These are phyloP conservation scores for Penicillium lagena DNA, from an alignment of 495 filamentous ascomycete genomes.

Conservation along the genomic window DNA sequence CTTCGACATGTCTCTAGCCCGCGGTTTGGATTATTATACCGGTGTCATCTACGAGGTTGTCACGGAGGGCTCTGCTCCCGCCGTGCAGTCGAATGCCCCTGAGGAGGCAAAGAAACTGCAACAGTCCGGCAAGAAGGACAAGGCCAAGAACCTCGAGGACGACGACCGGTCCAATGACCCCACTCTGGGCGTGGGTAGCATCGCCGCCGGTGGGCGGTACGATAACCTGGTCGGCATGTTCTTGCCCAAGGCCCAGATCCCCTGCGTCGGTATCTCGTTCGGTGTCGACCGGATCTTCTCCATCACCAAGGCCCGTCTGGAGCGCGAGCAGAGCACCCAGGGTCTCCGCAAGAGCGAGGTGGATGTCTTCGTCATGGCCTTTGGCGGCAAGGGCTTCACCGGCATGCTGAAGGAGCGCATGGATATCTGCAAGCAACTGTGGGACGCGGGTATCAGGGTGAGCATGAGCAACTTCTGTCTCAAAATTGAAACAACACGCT, in stretches of 20 bases:
- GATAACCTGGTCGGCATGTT: slow-evolving; percentile 95
- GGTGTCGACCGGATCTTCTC: slow-evolving; percentile 94
- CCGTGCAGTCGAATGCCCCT: slow-evolving; percentile 31
- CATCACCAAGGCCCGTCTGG: slow-evolving; percentile 73
- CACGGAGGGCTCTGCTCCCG: slow-evolving; percentile 73
- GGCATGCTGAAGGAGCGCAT: slow-evolving; percentile 78
- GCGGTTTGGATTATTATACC: slow-evolving; percentile 91
- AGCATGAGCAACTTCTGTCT: neutral
- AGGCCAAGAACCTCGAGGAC: slow-evolving; percentile 53
- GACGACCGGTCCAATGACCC: slow-evolving; percentile 82
- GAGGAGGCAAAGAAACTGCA: slow-evolving; percentile 40
- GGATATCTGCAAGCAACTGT: slow-evolving; percentile 62
- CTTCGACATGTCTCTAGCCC: slow-evolving; percentile 77
- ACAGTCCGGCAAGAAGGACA: slow-evolving; percentile 52
- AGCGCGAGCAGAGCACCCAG: slow-evolving; percentile 45
- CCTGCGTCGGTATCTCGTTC: slow-evolving; percentile 91
- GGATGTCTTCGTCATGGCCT: slow-evolving; percentile 87
- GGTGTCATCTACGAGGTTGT: slow-evolving; percentile 90
- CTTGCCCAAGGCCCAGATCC: slow-evolving; percentile 72
- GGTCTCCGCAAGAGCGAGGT: slow-evolving; percentile 63
- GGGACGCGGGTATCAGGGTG: slow-evolving; percentile 76
- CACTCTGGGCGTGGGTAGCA: slow-evolving; percentile 73
- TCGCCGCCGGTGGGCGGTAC: slow-evolving; percentile 88
- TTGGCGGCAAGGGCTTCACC: slow-evolving; percentile 81
- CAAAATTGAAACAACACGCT: neutral